These are phyloP conservation scores for Alternaria burnsii DNA, from an alignment of 2,329 filamentous ascomycete species.

Conservation along the genomic window DNA sequence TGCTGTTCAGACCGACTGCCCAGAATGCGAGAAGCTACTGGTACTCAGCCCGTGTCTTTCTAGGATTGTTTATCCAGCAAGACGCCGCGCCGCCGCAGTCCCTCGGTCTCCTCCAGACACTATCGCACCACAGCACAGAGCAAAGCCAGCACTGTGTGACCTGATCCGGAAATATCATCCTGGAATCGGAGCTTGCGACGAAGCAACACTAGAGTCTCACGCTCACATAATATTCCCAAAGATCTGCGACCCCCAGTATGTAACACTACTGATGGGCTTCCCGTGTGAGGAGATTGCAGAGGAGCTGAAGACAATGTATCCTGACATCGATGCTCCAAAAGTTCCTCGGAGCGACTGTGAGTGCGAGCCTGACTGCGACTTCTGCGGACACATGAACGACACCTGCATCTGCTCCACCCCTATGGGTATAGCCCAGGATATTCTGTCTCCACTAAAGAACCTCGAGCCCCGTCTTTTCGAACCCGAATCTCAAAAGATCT, in stretches of 20 bases:
- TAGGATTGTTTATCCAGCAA: conserved; percentile 10
- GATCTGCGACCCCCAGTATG: conserved; percentile 9
- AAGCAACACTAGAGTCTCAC: neutral
- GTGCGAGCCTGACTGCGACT: neutral
- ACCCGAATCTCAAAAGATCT: neutral
- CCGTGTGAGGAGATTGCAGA: conserved; percentile 8
- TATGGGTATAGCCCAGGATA: neutral
- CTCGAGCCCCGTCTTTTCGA: neutral
- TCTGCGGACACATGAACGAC: neutral
- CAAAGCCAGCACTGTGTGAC: conserved; percentile 8
- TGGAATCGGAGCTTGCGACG: conserved; percentile 5
- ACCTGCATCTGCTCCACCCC: neutral
- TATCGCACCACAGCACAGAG: neutral
- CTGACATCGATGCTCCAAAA: neutral
- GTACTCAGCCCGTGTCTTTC: conserved; percentile 11
- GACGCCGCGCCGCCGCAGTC: neutral
- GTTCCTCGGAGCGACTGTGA: neutral
- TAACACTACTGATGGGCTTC: conserved; percentile 6
- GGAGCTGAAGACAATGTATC: neutral
- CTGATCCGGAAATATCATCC: conserved; percentile 12
- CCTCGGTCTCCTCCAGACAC: neutral
- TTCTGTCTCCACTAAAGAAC: neutral
- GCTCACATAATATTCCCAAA: conserved; percentile 3
- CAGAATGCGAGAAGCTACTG: neutral
- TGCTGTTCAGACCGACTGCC: neutral